phyloP scores from a whole-genome alignment of 495 filamentous ascomycete species.

The Penicillium paradoxum region DNA sequence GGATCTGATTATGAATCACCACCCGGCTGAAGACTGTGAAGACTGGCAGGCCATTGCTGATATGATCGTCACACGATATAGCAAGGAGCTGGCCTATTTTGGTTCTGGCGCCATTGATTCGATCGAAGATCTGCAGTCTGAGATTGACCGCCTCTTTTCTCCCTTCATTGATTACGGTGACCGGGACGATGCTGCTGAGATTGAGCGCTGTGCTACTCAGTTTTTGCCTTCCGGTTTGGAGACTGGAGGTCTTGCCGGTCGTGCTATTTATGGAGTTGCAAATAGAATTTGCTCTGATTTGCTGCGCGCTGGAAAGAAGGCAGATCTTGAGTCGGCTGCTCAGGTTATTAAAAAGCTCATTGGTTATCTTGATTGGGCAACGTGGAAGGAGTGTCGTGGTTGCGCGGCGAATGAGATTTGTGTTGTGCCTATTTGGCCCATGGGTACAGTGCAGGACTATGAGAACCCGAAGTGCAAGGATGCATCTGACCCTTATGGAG shows the following conservation, averaged over 20 bases:
- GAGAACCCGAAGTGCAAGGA: constrained; percentile 46
- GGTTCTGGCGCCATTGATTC: constrained; percentile 31
- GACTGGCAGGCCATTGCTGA: constrained; percentile 61
- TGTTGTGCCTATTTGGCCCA: constrained; percentile 63
- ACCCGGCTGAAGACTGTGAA: constrained; percentile 17
- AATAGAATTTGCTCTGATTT: constrained; percentile 48
- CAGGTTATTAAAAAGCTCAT: constrained; percentile 37
- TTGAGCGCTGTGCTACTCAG: constrained; percentile 46
- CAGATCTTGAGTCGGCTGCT: constrained; percentile 21
- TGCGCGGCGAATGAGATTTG: constrained; percentile 58
- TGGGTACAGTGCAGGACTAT: constrained; percentile 51
- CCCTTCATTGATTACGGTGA: constrained; percentile 48
- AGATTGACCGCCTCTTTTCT: constrained; percentile 42
- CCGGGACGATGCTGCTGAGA: constrained; percentile 31
- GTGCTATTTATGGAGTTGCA: constrained; percentile 45
- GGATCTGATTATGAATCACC: constrained; percentile 29
- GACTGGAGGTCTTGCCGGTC: constrained; percentile 21
- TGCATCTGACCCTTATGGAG: constrained; percentile 17
- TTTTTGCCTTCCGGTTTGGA: constrained; percentile 32
- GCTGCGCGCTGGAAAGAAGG: constrained; percentile 32
- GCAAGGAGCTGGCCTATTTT: constrained; percentile 47
- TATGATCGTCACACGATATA: constrained; percentile 56
- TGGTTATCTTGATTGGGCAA: constrained; percentile 52
- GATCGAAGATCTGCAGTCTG: constrained; percentile 31
- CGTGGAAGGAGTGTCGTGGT: constrained; percentile 55